These are phyloP conservation scores for Mycena capillaripes DNA, from an alignment of 768 basidiomycete species.

Conservation along the genomic window DNA sequence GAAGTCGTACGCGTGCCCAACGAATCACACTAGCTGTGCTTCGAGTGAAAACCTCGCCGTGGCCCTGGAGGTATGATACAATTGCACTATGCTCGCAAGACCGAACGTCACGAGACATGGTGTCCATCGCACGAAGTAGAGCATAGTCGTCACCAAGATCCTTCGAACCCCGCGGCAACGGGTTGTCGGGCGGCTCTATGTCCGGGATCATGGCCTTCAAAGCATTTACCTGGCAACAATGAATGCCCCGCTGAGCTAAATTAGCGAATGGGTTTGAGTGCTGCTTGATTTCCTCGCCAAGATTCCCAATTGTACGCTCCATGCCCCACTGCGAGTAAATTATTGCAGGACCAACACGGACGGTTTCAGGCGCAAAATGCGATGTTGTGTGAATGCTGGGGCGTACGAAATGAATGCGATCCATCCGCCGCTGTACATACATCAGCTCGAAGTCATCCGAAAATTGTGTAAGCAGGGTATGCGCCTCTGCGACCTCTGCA, in stretches of 20 bases:
- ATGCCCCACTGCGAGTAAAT: slow-evolving; percentile 45
- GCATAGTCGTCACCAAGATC: slow-evolving; percentile 35
- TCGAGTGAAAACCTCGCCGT: neutral
- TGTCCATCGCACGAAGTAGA: slow-evolving; percentile 28
- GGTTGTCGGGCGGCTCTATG: slow-evolving; percentile 21
- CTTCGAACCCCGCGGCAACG: slow-evolving; percentile 14
- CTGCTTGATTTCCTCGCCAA: slow-evolving; percentile 42
- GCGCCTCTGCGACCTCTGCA: slow-evolving; percentile 31
- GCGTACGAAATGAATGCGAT: slow-evolving; percentile 45
- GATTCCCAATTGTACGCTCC: slow-evolving; percentile 42
- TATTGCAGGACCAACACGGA: slow-evolving; percentile 34
- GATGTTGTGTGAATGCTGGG: slow-evolving; percentile 41
- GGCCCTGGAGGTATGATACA: neutral
- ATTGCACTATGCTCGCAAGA: neutral
- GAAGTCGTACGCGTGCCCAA: slow-evolving; percentile 40
- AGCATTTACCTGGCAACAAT: slow-evolving; percentile 27
- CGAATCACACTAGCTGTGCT: neutral
- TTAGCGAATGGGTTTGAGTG: slow-evolving; percentile 39
- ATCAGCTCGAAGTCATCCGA: slow-evolving; percentile 43
- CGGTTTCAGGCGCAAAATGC: slow-evolving; percentile 40
- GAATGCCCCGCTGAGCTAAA: slow-evolving; percentile 39
- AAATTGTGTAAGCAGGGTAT: slow-evolving; percentile 36
- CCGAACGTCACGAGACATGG: neutral
- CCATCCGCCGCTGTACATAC: slow-evolving; percentile 40
- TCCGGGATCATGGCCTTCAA: slow-evolving; percentile 32